Evolutionary conservation across 1,284 basidiomycete genomes (phyloP), one percentile per base, ranked within the genome.

Genomic region (Ustilago tritici): DNA sequence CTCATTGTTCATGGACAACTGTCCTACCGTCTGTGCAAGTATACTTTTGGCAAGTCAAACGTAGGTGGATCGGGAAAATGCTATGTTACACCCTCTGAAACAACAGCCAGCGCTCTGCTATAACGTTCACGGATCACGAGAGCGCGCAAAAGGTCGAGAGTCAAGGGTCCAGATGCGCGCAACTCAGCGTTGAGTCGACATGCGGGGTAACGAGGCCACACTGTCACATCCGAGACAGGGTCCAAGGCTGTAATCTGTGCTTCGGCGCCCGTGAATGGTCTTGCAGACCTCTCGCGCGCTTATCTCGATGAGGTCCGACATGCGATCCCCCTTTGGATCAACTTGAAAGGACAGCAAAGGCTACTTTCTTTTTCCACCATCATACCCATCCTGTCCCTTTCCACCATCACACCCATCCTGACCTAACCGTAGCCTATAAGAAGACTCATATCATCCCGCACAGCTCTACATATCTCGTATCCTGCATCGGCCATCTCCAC

Each of bases 401-500:
- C 23, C 23, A 28, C 43, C 43, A 46, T 19, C 43, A 46, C 19
- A n/a, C n/a, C 43, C 7, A 19, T 8, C 43, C n/a, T 46, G 43
- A 15, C 43, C 55, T 28, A 56, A 19, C 40, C 41, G 36, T 10
- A 28, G 3, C 43, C 43, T 46, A 46, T 46, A 46, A 46, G 43
- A 46, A 46, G 43, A 19, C 43, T 19, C 43, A 46, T 19, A 7
- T 9, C 31, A 14, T 19, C 17, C 15, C 34, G 15, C 17, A 12
- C 12, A 28, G 36, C 23, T n/a, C 34, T 17, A 11, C 6, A 12
- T 17, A 38, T 38, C n/a, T 23, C 19, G 1, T 3, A 31, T 0
- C 46, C 41, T n/a, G 28, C 35, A 17, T 49, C 2, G 28, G 4
- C n/a, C 56, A n/a, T 43, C 38, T 36, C 40, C 68, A 50, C 54